phyloP scores from a whole-genome alignment of 2,329 filamentous ascomycete species.

The Colletotrichum costaricense region DNA sequence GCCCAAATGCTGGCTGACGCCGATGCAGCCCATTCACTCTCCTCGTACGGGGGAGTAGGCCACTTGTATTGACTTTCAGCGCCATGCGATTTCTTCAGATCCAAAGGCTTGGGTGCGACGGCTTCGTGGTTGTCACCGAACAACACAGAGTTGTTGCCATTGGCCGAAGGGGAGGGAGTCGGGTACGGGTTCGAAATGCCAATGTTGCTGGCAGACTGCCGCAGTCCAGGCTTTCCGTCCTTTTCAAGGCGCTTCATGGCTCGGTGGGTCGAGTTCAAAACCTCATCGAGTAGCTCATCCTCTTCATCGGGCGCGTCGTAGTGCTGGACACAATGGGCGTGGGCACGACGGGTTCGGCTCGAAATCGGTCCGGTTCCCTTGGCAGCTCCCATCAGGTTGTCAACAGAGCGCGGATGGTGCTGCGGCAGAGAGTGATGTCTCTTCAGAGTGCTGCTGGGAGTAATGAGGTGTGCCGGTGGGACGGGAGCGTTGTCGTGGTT shows the following conservation, averaged over 20 bases:
- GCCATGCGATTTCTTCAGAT: slow-evolving; percentile 67
- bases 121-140: slow-evolving; percentile 76
- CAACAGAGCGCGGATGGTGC: slow-evolving; percentile 71
- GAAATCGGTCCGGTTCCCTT: slow-evolving; percentile 73
- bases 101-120: slow-evolving; percentile 76
- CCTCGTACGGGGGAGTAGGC: slow-evolving; percentile 96
- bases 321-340: slow-evolving; percentile 82
- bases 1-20: slow-evolving; percentile 86
- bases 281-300: slow-evolving; percentile 94
- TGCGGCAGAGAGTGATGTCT: slow-evolving; percentile 72
- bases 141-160: slow-evolving; percentile 75
- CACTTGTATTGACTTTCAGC: slow-evolving; percentile 73
- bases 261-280: slow-evolving; percentile 79
- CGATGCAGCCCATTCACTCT: slow-evolving; percentile 89
- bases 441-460: slow-evolving; percentile 66
- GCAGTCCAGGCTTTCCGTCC: slow-evolving; percentile 60
- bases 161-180: slow-evolving; percentile 82
- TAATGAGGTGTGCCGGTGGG: slow-evolving; percentile 65
- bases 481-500: slow-evolving; percentile 59
- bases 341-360: slow-evolving; percentile 81
- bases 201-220: slow-evolving; percentile 74
- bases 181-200: slow-evolving; percentile 72
- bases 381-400: slow-evolving; percentile 69
- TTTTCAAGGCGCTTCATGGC: slow-evolving; percentile 78
- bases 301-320: slow-evolving; percentile 98